Percentiles rank a stretch among this genome's conserved stretches.
These are phyloP conservation scores for Phytophthora capsici DNA, from an alignment of 352 stramenopile species.

Conservation along the genomic window DNA sequence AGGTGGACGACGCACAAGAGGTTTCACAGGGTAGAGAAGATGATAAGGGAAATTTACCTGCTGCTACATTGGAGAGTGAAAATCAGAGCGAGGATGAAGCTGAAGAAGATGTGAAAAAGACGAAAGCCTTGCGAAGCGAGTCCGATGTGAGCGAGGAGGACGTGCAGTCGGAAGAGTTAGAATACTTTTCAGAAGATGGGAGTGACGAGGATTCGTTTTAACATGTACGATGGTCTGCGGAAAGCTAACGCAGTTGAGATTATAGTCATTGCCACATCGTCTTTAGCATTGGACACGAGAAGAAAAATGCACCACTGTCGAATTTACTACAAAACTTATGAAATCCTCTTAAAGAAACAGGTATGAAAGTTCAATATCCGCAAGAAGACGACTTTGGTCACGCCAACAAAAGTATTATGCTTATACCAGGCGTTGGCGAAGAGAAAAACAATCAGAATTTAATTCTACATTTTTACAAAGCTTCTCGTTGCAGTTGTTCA, in stretches of 20 bases:
- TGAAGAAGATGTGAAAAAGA: conserved; percentile 52
- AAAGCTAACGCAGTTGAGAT: too few relatives aligned
- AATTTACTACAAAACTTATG: too few relatives aligned
- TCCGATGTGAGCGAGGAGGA: conserved; percentile 73
- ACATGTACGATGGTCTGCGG: too few relatives aligned
- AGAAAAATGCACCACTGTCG: too few relatives aligned
- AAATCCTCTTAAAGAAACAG: too few relatives aligned
- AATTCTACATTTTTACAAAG: not conserved
- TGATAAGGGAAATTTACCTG: not conserved
- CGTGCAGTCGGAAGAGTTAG: conserved; percentile 75
- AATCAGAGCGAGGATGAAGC: conserved; percentile 6
- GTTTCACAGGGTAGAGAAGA: conserved; percentile 5
- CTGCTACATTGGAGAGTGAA: not conserved
- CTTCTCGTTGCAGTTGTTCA: conserved; percentile 70
- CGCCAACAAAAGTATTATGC: conserved; percentile 21
- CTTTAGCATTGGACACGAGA: too few relatives aligned
- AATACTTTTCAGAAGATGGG: conserved; percentile 85
- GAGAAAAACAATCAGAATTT: too few relatives aligned
- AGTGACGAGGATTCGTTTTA: conserved; percentile 88
- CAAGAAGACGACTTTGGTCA: conserved; percentile 20
- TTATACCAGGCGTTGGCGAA: conserved; percentile 16
- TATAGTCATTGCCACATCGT: too few relatives aligned
- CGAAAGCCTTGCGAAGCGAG: conserved; percentile 45
- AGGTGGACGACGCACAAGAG: conserved; percentile 1
- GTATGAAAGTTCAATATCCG: conserved; percentile 23